Evolutionary conservation across 202 grass and related monocot genomes (phyloP).

Genomic region (Brachypodium distachyon): DNA sequence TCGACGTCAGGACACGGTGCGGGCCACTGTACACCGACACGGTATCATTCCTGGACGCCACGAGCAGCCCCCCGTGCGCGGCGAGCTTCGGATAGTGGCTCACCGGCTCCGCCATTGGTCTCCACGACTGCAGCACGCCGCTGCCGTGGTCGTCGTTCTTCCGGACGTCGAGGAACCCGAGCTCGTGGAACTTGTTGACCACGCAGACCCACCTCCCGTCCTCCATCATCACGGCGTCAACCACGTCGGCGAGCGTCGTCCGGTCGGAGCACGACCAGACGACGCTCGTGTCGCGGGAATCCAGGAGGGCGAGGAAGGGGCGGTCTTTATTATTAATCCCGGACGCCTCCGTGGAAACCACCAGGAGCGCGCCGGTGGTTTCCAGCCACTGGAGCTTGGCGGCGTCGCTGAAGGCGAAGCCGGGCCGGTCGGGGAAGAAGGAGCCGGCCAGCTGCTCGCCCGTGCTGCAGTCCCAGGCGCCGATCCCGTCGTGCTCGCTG

Average conservation of each 20-base stretch:
- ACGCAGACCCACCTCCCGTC: slow-evolving; percentile 53
- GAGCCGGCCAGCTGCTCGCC: slow-evolving; percentile 51
- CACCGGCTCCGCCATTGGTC: too few species aligned
- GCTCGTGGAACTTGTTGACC: slow-evolving; percentile 70
- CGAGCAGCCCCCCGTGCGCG: slow-evolving; percentile 60
- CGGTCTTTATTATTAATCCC: too few species aligned
- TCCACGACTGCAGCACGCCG: slow-evolving; percentile 48
- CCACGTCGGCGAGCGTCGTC: slow-evolving; percentile 38
- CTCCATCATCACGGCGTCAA: slow-evolving; percentile 54
- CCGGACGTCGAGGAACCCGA: slow-evolving; percentile 85
- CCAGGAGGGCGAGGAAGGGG: slow-evolving; percentile 60
- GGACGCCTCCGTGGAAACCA: slow-evolving; percentile 59
- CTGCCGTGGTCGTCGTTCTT: slow-evolving; percentile 13
- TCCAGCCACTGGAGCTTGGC: slow-evolving; percentile 81
- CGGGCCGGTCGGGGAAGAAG: slow-evolving; percentile 84
- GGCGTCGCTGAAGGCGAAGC: slow-evolving; percentile 64
- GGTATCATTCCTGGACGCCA: slow-evolving; percentile 59
- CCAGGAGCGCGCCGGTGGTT: slow-evolving; percentile 41
- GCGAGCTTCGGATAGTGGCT: slow-evolving; percentile 86
- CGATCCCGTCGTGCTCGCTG: slow-evolving; percentile 82
- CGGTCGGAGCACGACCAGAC: slow-evolving; percentile 78
- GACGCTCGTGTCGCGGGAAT: slow-evolving; percentile 58
- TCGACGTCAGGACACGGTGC: slow-evolving; percentile 57
- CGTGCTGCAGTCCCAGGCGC: slow-evolving; percentile 44
- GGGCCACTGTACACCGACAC: slow-evolving; percentile 73